Evolutionary conservation across 495 filamentous ascomycete species (phyloP).

Genomic region (Chaetomium tenue): DNA sequence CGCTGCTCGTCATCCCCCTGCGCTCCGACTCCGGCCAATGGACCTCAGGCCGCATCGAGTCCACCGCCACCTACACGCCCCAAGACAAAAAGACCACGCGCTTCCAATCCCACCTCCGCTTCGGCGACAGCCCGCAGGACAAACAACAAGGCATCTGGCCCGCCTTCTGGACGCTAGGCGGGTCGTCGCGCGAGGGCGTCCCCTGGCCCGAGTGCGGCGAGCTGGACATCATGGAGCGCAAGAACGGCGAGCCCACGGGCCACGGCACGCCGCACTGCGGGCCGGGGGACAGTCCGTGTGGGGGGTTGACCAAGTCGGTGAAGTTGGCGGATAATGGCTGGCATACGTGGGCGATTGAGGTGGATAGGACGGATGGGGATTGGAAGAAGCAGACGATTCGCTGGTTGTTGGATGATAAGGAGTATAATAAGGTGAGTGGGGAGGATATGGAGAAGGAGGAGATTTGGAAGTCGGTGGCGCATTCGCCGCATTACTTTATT

Average conservation of each 20-base stretch:
- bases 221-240: conserved; percentile 47
- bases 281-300: neutral
- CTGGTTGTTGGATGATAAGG: conserved; percentile 41
- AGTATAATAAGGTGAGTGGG: conserved; percentile 39
- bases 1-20: conserved; percentile 41
- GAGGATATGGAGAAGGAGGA: conserved; percentile 32
- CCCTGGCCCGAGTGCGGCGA: conserved; percentile 48
- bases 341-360: conserved; percentile 43
- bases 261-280: conserved; percentile 47
- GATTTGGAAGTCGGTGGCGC: conserved; percentile 40
- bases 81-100: conserved; percentile 31
- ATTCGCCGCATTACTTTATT: conserved; percentile 38
- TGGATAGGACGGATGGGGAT: conserved; percentile 34
- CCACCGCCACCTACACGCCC: conserved; percentile 39
- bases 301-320: conserved; percentile 19
- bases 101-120: conserved; percentile 38
- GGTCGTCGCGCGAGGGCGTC: conserved; percentile 32
- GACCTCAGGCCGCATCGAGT: conserved; percentile 48
- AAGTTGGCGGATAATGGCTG: conserved; percentile 38
- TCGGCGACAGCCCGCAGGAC: conserved; percentile 34
- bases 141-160: conserved; percentile 50
- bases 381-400: conserved; percentile 43
- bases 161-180: conserved; percentile 48
- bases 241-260: conserved; percentile 38
- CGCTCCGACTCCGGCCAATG: conserved; percentile 33